These are phyloP conservation scores for Plasmodium coatneyi DNA, from an alignment of 169 alveolate genomes.

Conservation along the genomic window DNA sequence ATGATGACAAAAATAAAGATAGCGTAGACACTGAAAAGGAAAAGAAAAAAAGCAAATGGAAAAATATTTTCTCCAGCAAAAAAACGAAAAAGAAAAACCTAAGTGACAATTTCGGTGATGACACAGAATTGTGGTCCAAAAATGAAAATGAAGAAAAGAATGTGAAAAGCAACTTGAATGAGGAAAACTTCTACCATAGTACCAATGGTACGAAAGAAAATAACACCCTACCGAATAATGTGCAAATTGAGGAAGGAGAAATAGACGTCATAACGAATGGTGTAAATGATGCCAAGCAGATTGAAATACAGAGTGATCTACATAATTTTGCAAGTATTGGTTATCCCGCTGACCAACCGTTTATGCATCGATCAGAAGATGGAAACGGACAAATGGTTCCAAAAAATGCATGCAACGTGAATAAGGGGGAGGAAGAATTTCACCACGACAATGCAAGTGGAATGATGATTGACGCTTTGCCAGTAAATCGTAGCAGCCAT, in stretches of 20 bases:
- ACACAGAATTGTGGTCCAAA: slow-evolving; percentile 67
- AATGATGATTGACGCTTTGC: neutral
- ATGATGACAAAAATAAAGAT: neutral
- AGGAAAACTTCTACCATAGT: neutral
- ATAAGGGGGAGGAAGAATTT: neutral
- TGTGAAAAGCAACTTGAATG: neutral
- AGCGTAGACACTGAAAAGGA: slow-evolving; percentile 23
- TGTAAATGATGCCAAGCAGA: neutral
- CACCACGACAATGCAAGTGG: neutral
- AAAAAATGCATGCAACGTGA: neutral
- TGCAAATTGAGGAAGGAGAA: slow-evolving; percentile 31
- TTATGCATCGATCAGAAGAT: neutral
- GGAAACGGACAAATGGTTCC: neutral
- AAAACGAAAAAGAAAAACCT: slow-evolving; percentile 51
- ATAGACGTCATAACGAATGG: slow-evolving; percentile 18
- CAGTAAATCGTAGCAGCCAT: neutral
- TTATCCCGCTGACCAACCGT: neutral
- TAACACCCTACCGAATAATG: neutral
- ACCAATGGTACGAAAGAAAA: neutral
- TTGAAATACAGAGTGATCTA: neutral
- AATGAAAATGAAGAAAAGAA: slow-evolving; percentile 28
- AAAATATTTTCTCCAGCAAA: slow-evolving; percentile 17
- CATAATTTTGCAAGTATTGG: neutral
- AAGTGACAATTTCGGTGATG: slow-evolving; percentile 59
- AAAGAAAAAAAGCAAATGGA: slow-evolving; percentile 37